These are phyloP conservation scores for Xylariaceae sp. DNA, from an alignment of 2,329 filamentous ascomycete genomes.

Conservation along the genomic window DNA sequence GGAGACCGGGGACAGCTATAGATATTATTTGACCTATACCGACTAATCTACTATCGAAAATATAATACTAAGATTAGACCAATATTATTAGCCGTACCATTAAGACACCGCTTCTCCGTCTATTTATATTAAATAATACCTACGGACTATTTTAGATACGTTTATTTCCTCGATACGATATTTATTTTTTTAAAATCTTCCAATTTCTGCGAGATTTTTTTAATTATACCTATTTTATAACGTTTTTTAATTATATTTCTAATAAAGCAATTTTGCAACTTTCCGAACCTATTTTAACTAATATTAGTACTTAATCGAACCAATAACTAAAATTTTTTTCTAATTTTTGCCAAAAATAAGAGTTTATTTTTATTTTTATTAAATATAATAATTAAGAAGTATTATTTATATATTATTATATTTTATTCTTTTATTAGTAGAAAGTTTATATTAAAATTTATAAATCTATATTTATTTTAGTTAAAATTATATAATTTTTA, in stretches of 20 bases:
- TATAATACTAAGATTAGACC: neutral
- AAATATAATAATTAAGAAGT: neutral
- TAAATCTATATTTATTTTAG: neutral
- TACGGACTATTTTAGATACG: neutral
- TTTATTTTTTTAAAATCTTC: too few relatives aligned
- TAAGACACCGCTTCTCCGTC: neutral
- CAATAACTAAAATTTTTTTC: neutral
- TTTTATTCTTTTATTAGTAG: neutral
- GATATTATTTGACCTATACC: too few relatives aligned
- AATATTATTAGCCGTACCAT: neutral
- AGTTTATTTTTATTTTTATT: too few relatives aligned
- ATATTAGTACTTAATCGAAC: too few relatives aligned
- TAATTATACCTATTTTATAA: too few relatives aligned
- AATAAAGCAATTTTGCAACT: neutral
- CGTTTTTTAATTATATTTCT: too few relatives aligned
- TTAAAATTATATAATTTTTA: neutral
- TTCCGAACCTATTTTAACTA: neutral
- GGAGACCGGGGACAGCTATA: neutral
- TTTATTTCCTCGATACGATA: too few relatives aligned
- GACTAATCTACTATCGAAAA: neutral
- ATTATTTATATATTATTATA: neutral
- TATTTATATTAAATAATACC: too few relatives aligned
- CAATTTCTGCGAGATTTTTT: too few relatives aligned
- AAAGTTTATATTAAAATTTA: neutral
- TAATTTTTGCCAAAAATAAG: too few relatives aligned